These are phyloP conservation scores for Lepiota venenata DNA, from an alignment of 768 basidiomycete species.

Conservation along the genomic window DNA sequence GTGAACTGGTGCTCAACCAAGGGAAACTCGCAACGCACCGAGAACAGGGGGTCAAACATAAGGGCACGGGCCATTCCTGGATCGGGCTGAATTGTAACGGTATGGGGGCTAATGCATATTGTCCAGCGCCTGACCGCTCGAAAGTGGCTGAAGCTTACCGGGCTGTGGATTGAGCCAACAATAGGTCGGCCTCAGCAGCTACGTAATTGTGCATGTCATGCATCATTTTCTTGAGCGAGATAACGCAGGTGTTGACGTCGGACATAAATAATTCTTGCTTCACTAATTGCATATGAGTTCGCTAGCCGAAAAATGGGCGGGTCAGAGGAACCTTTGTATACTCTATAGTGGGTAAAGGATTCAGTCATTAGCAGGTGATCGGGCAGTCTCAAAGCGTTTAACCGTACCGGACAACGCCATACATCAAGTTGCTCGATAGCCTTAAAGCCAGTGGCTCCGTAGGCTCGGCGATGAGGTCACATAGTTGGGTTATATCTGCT, in stretches of 20 bases:
- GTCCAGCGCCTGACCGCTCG: slow-evolving; percentile 3
- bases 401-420: slow-evolving; percentile 79
- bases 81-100: slow-evolving; percentile 52
- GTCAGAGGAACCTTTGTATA: slow-evolving; percentile 39
- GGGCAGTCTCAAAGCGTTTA: background rate
- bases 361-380: background rate
- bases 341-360: slow-evolving; percentile 16
- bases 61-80: slow-evolving; percentile 44
- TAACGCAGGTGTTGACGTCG: slow-evolving; percentile 78
- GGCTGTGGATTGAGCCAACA: slow-evolving; percentile 66
- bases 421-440: slow-evolving; percentile 84
- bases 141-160: slow-evolving; percentile 38
- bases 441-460: slow-evolving; percentile 82
- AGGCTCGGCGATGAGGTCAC: slow-evolving; percentile 79
- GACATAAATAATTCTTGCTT: slow-evolving; percentile 82
- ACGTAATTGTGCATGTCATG: slow-evolving; percentile 54
- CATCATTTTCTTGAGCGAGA: slow-evolving; percentile 75
- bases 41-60: slow-evolving; percentile 65
- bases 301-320: background rate
- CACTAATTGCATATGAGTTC: slow-evolving; percentile 35
- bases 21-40: slow-evolving; percentile 28
- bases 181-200: slow-evolving; percentile 49
- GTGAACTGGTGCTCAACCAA: slow-evolving; percentile 17
- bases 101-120: slow-evolving; percentile 34
- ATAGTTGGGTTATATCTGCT: slow-evolving; percentile 80